A percentile compares a stretch with the other conserved stretches of the same genome.
These are phyloP conservation scores for Russula earlei DNA, from an alignment of 768 basidiomycete species.

Conservation along the genomic window DNA sequence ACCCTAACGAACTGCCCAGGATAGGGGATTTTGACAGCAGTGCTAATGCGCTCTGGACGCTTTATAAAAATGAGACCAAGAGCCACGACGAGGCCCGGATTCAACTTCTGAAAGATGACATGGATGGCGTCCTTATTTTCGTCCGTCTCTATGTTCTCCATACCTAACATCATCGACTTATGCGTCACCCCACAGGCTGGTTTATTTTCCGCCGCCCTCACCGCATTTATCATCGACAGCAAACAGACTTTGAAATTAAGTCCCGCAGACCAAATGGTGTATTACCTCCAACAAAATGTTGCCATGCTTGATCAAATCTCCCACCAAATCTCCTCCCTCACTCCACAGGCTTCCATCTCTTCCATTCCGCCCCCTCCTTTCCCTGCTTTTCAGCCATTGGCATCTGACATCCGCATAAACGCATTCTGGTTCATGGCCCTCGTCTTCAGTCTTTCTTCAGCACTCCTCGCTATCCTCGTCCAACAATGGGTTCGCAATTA, in stretches of 20 bases:
- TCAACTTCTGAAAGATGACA: not conserved
- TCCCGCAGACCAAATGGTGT: not conserved
- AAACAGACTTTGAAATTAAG: not conserved
- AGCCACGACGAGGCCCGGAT: not conserved
- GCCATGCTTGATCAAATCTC: not conserved
- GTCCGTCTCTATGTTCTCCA: not conserved
- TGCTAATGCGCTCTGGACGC: not conserved
- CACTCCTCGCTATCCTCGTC: constrained; percentile 28
- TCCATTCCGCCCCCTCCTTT: not conserved
- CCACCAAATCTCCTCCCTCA: not conserved
- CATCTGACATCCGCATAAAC: not conserved
- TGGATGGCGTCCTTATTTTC: not conserved
- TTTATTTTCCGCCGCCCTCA: not conserved
- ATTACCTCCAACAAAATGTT: not conserved
- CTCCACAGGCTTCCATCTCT: not conserved
- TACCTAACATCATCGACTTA: not conserved
- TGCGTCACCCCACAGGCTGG: not conserved
- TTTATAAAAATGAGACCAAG: not conserved
- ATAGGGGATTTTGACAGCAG: not conserved
- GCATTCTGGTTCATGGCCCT: not conserved
- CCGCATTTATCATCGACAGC: not conserved
- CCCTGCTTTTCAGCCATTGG: not conserved
- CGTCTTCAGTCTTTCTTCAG: not conserved
- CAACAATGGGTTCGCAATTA: constrained; percentile 40
- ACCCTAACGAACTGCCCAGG: not conserved